Conservation (phyloP, 495 filamentous ascomycete species). For the Hypoxylon crocopeplum region DNA sequence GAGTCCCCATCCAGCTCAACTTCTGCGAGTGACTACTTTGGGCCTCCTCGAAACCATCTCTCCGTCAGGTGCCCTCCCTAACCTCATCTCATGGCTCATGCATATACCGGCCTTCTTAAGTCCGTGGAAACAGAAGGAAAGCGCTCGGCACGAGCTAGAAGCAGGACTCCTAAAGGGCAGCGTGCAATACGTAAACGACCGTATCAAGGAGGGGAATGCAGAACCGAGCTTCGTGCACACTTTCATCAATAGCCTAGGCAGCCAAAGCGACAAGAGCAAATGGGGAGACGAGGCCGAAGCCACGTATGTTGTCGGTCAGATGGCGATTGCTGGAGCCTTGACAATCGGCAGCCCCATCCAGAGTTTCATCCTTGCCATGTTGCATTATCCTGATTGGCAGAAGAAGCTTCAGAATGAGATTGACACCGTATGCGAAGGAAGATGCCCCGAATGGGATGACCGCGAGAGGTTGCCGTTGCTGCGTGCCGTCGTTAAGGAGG, state of each 20-base stretch:
- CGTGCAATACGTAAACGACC: conserved; percentile 50
- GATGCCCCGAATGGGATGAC: conserved; percentile 58
- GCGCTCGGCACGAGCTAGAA: conserved; percentile 48
- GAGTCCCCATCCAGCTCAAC: conserved; percentile 50
- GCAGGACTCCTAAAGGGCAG: conserved; percentile 44
- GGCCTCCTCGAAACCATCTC: conserved; percentile 64
- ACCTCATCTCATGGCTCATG: conserved; percentile 53
- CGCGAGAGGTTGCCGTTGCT: conserved; percentile 53
- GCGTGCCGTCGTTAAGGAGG: conserved; percentile 66
- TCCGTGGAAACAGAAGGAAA: conserved; percentile 62
- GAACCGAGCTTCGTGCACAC: conserved; percentile 54
- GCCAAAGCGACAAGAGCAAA: conserved; percentile 15
- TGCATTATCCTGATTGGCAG: conserved; percentile 64
- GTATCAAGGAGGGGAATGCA: conserved; percentile 28
- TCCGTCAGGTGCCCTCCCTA: conserved; percentile 63
- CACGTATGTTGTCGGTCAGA: conserved; percentile 53
- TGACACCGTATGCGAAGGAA: conserved; percentile 54
- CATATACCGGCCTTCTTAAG: conserved; percentile 50
- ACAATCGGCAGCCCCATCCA: conserved; percentile 61
- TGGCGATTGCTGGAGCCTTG: conserved; percentile 56
- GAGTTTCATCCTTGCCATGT: conserved; percentile 65
- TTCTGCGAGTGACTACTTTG: conserved; percentile 62
- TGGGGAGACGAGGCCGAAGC: conserved; percentile 45
- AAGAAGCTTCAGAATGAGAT: conserved; percentile 61
- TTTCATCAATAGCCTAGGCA: conserved; percentile 44